These are phyloP conservation scores for Alliaria petiolata DNA, from an alignment of 345 rosid genomes.

Conservation along the genomic window DNA sequence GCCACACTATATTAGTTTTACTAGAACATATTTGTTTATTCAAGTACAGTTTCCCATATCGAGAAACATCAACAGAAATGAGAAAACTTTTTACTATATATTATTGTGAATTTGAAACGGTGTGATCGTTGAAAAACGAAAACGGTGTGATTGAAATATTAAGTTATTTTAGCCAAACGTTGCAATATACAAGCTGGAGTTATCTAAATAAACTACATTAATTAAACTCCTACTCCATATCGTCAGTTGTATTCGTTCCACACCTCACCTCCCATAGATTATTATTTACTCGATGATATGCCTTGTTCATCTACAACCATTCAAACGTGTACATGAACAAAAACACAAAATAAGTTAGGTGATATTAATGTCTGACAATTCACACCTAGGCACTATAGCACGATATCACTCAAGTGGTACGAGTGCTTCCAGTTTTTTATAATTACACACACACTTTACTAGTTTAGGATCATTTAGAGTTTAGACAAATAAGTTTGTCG, in stretches of 20 bases:
- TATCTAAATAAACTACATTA: too few relatives aligned
- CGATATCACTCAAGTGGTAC: slow-evolving; percentile 3
- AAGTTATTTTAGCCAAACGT: neutral
- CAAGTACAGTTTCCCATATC: neutral
- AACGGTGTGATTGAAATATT: neutral
- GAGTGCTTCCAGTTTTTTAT: neutral
- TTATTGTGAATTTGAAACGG: neutral
- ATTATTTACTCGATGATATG: neutral
- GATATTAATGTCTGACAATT: neutral
- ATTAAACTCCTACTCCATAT: neutral
- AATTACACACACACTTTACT: neutral
- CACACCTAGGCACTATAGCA: slow-evolving; percentile 16
- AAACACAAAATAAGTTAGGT: slow-evolving; percentile 2
- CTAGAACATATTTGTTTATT: neutral
- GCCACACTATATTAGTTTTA: neutral
- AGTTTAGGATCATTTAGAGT: neutral
- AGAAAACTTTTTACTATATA: neutral
- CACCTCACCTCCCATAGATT: neutral
- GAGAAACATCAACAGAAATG: neutral
- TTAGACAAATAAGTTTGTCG: slow-evolving; percentile 11
- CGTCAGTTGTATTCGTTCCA: neutral
- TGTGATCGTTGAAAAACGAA: neutral
- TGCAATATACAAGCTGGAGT: too few relatives aligned
- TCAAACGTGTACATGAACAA: slow-evolving; percentile 1
- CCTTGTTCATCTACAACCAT: neutral